phyloP scores from a whole-genome alignment of 176 grass and related monocot genomes.

The Raddia guianensis region DNA sequence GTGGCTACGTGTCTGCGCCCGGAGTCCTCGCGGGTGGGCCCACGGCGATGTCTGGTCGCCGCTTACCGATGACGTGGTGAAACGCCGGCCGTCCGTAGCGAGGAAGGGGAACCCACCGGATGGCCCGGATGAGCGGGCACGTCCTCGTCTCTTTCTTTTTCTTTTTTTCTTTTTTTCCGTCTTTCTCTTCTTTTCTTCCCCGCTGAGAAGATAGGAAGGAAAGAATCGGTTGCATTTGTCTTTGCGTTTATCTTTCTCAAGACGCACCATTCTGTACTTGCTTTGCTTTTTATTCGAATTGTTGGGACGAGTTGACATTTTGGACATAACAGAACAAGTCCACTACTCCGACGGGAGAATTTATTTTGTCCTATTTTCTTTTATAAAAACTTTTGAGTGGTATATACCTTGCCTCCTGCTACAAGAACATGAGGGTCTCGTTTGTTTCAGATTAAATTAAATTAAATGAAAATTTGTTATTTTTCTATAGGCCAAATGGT shows the following conservation, averaged over 20 bases:
- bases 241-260: background rate
- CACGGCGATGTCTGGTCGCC: constrained; percentile 50
- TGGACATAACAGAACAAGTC: background rate
- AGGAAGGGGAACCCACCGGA: background rate
- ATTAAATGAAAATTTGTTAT: too few species aligned
- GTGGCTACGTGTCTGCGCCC: constrained; percentile 23
- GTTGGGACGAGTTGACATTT: background rate
- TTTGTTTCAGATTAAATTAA: too few species aligned
- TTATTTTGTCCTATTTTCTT: too few species aligned
- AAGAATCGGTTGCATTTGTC: background rate
- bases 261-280: background rate
- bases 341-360: too few species aligned
- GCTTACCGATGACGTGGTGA: constrained; percentile 39
- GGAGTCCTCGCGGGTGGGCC: background rate
- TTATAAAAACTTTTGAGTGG: too few species aligned
- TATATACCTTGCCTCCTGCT: too few species aligned
- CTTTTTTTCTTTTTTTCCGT: background rate
- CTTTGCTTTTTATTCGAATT: background rate
- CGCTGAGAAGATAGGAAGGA: background rate
- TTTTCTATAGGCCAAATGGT: too few species aligned
- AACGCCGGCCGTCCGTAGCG: background rate
- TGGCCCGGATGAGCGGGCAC: constrained; percentile 8
- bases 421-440: too few species aligned
- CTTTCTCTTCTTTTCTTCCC: background rate
- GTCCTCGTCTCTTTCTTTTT: background rate